A percentile compares a stretch with the other conserved stretches of the same genome.
Evolutionary conservation across 225 moss, liverwort and hornwort genomes (phyloP).

Genomic region (Climacium dendroides): DNA sequence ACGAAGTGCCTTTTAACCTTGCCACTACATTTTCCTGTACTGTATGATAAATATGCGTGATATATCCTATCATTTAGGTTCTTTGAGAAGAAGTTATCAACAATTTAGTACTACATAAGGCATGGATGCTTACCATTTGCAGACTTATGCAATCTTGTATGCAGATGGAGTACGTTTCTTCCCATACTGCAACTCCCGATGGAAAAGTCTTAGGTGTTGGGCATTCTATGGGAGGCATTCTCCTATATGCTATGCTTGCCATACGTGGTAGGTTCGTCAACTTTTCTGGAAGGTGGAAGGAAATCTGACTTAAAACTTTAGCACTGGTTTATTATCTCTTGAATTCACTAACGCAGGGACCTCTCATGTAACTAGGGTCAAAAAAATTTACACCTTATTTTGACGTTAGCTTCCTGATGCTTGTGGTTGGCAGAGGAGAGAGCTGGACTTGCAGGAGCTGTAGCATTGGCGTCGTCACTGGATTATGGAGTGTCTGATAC

Average conservation of each 20-base stretch:
- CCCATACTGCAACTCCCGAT: conserved; percentile 45
- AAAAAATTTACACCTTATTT: background rate
- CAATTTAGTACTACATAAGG: background rate
- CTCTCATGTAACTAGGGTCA: background rate
- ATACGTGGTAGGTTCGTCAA: conserved; percentile 56
- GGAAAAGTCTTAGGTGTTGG: conserved; percentile 75
- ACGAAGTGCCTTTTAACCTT: background rate
- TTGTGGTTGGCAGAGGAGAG: conserved; percentile 44
- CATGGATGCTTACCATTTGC: conserved; percentile 1
- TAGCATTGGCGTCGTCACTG: conserved; percentile 80
- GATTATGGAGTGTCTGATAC: conserved; percentile 79
- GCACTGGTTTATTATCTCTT: background rate
- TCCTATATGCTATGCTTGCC: conserved; percentile 83
- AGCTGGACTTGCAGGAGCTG: conserved; percentile 78
- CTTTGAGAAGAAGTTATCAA: background rate
- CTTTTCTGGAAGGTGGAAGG: background rate
- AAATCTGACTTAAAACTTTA: background rate
- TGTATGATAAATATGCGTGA: background rate
- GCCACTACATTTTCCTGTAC: background rate
- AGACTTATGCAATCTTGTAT: conserved; percentile 1
- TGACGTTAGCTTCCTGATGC: background rate
- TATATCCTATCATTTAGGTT: background rate
- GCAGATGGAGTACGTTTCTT: conserved; percentile 79
- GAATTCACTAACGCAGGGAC: background rate
- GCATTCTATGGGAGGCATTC: conserved; percentile 98